Evolutionary conservation across 768 basidiomycete genomes (phyloP).

Genomic region (Daedaleopsis nitida): DNA sequence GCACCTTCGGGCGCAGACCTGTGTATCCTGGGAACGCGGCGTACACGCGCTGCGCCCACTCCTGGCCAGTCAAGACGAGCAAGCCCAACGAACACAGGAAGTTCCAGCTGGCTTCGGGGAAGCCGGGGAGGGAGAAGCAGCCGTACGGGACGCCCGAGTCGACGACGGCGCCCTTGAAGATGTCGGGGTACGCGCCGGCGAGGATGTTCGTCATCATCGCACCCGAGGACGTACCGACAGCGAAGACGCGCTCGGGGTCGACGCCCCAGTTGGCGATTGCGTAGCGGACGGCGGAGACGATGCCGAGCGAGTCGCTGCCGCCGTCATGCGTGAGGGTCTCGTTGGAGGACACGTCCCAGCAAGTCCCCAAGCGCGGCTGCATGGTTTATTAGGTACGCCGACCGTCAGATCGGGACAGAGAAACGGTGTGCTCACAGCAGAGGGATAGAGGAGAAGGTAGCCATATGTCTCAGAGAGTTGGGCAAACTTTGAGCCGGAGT

Average conservation of each 20-base stretch:
- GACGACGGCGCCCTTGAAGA: constrained; percentile 50
- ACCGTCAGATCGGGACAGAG: background rate
- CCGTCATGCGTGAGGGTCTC: constrained; percentile 56
- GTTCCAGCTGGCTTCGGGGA: constrained; percentile 16
- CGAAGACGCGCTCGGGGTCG: constrained; percentile 48
- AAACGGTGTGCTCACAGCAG: constrained; percentile 3
- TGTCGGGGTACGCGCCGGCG: constrained; percentile 54
- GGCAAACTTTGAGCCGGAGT: constrained; percentile 49
- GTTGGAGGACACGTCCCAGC: constrained; percentile 55
- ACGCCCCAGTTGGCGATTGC: constrained; percentile 51
- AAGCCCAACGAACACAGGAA: constrained; percentile 48
- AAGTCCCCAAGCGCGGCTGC: constrained; percentile 38
- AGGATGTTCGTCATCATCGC: constrained; percentile 65
- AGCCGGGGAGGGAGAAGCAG: constrained; percentile 49
- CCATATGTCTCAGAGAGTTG: constrained; percentile 49
- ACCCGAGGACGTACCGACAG: constrained; percentile 54
- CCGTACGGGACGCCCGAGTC: constrained; percentile 57
- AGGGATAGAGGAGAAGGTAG: constrained; percentile 52
- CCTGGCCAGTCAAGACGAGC: constrained; percentile 44
- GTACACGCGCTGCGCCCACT: constrained; percentile 51
- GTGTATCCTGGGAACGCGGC: constrained; percentile 55
- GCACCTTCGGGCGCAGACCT: constrained; percentile 53
- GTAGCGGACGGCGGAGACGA: constrained; percentile 48
- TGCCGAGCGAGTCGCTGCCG: constrained; percentile 56
- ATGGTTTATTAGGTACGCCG: background rate